Evolutionary conservation across 768 basidiomycete genomes (phyloP).

Genomic region (Lactifluus volemus): DNA sequence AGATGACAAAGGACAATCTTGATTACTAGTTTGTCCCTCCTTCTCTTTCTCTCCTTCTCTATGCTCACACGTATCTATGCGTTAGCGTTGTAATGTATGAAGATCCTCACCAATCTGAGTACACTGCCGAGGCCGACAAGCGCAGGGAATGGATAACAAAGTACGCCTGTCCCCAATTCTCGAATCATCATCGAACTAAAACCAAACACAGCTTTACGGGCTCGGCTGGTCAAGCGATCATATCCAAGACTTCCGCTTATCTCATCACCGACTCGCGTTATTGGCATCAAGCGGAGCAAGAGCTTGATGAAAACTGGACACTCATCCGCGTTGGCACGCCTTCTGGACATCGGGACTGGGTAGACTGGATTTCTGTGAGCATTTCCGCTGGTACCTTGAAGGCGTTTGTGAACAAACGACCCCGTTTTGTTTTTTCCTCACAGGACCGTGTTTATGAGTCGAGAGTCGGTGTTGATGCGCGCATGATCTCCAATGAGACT

Average conservation of each 20-base stretch:
- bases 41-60: not conserved
- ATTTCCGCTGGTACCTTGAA: not conserved
- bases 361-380: slow-evolving; percentile 50
- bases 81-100: slow-evolving; percentile 64
- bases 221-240: slow-evolving; percentile 61
- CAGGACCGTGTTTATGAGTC: slow-evolving; percentile 34
- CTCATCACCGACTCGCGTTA: slow-evolving; percentile 76
- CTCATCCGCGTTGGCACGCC: slow-evolving; percentile 47
- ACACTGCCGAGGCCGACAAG: slow-evolving; percentile 67
- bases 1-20: slow-evolving; percentile 19
- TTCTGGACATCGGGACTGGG: slow-evolving; percentile 61
- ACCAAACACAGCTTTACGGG: slow-evolving; percentile 46
- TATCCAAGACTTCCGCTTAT: slow-evolving; percentile 60
- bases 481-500: slow-evolving; percentile 70
- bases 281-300: slow-evolving; percentile 66
- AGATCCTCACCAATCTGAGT: slow-evolving; percentile 80
- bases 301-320: slow-evolving; percentile 71
- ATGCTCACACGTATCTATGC: not conserved
- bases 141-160: slow-evolving; percentile 72
- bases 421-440: not conserved
- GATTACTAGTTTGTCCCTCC: slow-evolving; percentile 18
- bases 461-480: slow-evolving; percentile 76
- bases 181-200: not conserved
- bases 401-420: not conserved
- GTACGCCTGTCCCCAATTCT: slow-evolving; percentile 32